Percentiles rank a stretch among this genome's conserved stretches.
Conservation (phyloP, 2,329 filamentous ascomycete genomes). For the Talaromyces sp. region DNA sequence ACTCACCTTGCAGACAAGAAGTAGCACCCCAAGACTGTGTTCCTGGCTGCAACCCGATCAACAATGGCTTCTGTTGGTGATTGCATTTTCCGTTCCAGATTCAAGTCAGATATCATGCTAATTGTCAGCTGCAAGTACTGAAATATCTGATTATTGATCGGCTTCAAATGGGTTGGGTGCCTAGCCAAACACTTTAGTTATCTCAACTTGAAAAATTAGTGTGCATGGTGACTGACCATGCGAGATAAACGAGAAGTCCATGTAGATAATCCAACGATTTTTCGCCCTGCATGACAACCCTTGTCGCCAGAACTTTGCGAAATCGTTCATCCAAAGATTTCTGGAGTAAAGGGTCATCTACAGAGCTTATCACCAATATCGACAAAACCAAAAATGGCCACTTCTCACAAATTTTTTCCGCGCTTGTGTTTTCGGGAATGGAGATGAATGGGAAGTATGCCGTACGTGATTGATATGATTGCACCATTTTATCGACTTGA, state of each 20-base stretch:
- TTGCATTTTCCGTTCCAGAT: conserved; percentile 9
- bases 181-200: not conserved
- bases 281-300: conserved; percentile 15
- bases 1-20: conserved; percentile 8
- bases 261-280: conserved; percentile 16
- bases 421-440: conserved; percentile 1
- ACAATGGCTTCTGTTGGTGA: not conserved
- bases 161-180: conserved; percentile 9
- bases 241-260: conserved; percentile 14
- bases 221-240: not conserved
- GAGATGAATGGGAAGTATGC: conserved; percentile 12
- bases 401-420: not conserved
- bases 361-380: not conserved
- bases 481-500: conserved; percentile 7
- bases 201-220: not conserved
- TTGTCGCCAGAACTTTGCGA: conserved; percentile 10
- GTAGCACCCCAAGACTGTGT: conserved; percentile 11
- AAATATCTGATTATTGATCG: conserved; percentile 12
- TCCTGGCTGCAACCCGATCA: not conserved
- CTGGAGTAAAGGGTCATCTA: not conserved
- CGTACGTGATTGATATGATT: not conserved
- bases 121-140: conserved; percentile 14
- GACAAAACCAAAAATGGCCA: conserved; percentile 11
- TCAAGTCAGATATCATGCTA: conserved; percentile 12
- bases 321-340: conserved; percentile 12